phyloP scores from a whole-genome alignment of 78 protist genomes.

The Tieghemostelium lacteum region DNA sequence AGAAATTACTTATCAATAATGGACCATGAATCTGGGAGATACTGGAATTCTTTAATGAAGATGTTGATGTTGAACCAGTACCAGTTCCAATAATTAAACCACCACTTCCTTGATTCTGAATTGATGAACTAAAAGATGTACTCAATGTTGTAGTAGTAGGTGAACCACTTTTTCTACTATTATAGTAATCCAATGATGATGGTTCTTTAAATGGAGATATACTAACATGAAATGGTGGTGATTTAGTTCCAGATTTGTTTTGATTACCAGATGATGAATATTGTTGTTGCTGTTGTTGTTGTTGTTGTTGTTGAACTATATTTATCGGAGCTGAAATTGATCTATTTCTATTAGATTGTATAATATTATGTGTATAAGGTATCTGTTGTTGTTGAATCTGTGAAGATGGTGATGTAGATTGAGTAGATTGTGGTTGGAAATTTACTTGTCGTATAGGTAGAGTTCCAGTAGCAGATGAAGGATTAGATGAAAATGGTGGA shows the following conservation, averaged over 20 bases:
- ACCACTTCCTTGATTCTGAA: too few relatives aligned
- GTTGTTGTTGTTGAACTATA: background rate
- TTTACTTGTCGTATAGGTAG: too few relatives aligned
- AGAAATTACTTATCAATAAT: background rate
- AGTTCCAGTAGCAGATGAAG: too few relatives aligned
- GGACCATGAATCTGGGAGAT: constrained; percentile 75
- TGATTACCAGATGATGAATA: constrained; percentile 9
- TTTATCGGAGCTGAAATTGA: constrained; percentile 7
- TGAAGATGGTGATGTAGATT: background rate
- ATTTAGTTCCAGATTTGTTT: constrained; percentile 1
- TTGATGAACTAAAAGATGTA: too few relatives aligned
- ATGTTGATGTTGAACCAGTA: background rate
- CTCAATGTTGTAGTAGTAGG: too few relatives aligned
- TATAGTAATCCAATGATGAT: constrained; percentile 1
- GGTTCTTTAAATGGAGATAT: constrained; percentile 32
- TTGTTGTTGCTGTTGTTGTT: background rate
- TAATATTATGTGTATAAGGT: background rate
- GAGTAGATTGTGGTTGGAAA: background rate
- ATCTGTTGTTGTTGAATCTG: constrained; percentile 11
- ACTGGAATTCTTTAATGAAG: constrained; percentile 26
- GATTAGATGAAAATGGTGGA: too few relatives aligned
- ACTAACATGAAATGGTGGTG: constrained; percentile 46
- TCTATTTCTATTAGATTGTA: background rate
- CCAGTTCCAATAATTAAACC: background rate
- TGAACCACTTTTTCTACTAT: background rate